Base-by-base conservation (phyloP, 2,329 filamentous ascomycete species). In the Ilyonectria robusta region DNA sequence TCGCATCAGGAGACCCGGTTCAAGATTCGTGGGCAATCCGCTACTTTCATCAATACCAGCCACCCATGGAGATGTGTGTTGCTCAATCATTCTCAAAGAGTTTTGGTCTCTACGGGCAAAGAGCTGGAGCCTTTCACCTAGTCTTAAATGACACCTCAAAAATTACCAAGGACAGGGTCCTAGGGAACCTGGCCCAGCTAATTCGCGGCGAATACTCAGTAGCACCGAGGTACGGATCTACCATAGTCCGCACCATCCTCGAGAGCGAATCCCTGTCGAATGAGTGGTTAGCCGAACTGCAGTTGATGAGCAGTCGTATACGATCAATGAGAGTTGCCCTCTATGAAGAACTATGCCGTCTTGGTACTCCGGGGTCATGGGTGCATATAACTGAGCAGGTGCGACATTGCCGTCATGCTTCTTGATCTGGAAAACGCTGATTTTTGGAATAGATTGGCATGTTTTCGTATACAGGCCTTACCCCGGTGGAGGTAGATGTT, bases 11-110 rank as follows among this genome's bases (percentile, higher is more conserved):
- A 62, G 91, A 96, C 79, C 89, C 98, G 17, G 86, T 88, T 71
- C 89, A 91, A 68, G 96, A 99, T 80, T 93, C 93, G 68, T 94
- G 92, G 86, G 94, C 95, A 11, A 91, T 98, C 74, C 93, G 94
- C 71, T 93, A 97, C 86, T 99, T 98, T 78, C 86, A 97, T 76
- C 91, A 94, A 78, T 53, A 65, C 9, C 69, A 73, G 53, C 95
- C 94, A 1, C 95, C 94, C 69, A 95, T 97, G 81, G 92, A 94
- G 81, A 90, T 97, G 64, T 89, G 93, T 70, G 88, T 98, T 61
- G 93, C 93, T 68, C 95, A 98, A 85, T 95, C 92, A 59, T 98
- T 98, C 81, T 95, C 95, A 79, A 98, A 98, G 91, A 97, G 97
- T 82, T 97, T 98, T 80, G 96, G 96, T 72, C 88, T 99, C n/a